Conservation (phyloP, 202 grass and related monocot species). For the Musa balbisiana region DNA sequence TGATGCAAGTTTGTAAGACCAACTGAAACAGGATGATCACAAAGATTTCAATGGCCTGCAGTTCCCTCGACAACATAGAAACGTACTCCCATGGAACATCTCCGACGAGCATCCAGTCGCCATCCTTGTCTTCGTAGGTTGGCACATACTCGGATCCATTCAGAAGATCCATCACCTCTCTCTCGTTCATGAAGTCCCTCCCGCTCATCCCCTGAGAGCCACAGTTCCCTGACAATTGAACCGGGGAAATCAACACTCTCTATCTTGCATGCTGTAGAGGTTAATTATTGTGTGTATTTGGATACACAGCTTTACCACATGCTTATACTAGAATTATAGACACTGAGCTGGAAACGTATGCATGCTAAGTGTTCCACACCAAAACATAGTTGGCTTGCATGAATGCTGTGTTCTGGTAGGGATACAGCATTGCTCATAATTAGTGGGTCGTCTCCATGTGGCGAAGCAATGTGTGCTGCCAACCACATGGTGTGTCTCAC, state of each 20-base stretch:
- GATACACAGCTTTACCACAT: too few relatives aligned
- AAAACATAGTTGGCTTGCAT: not conserved
- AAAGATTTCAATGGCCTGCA: too few relatives aligned
- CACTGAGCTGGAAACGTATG: too few relatives aligned
- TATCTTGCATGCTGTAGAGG: not conserved
- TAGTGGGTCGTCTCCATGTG: not conserved
- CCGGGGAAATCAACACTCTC: not conserved
- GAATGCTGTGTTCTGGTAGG: not conserved
- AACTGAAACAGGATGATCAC: not conserved
- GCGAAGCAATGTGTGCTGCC: not conserved
- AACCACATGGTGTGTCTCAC: not conserved
- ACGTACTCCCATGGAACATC: conserved; percentile 87
- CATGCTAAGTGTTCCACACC: too few relatives aligned
- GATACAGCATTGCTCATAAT: conserved; percentile 13
- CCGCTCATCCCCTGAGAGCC: conserved; percentile 50
- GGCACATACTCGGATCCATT: conserved; percentile 82
- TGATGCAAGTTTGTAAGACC: too few relatives aligned
- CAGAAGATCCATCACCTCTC: conserved; percentile 44
- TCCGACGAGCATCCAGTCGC: conserved; percentile 88
- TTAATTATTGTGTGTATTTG: too few relatives aligned
- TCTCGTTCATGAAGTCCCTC: conserved; percentile 47
- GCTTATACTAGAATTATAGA: too few relatives aligned
- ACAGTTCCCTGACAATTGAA: conserved; percentile 42
- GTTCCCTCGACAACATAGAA: too few relatives aligned
- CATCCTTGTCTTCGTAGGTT: conserved; percentile 80